A percentile compares a stretch with the other conserved stretches of the same genome.
Evolutionary conservation across 805 yeast genomes (phyloP).

Genomic region (Priceomyces carsonii): DNA sequence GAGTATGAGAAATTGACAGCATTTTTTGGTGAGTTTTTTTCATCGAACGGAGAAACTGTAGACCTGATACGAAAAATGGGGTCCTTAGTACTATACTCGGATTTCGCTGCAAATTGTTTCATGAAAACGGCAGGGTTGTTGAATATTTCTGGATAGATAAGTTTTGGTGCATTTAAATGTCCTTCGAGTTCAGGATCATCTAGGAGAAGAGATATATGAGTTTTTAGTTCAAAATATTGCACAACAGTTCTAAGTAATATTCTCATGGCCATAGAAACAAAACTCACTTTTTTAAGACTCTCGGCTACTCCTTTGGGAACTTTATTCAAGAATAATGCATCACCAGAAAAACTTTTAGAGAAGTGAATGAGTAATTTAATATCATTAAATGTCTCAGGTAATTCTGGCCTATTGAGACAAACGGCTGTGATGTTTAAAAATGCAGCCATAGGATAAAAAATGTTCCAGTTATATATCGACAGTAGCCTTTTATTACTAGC

Average conservation of each 20-base stretch:
- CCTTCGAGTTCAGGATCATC: conserved; percentile 14
- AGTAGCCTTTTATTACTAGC: conserved; percentile 19
- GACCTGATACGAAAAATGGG: too few species aligned
- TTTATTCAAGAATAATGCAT: too few species aligned
- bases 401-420: conserved; percentile 30
- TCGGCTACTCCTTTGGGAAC: too few species aligned
- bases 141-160: conserved; percentile 18
- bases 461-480: conserved; percentile 30
- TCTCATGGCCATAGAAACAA: conserved; percentile 13
- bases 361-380: conserved; percentile 31
- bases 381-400: conserved; percentile 27
- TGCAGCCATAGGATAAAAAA: conserved; percentile 34
- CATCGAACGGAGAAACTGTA: conserved; percentile 3
- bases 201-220: conserved; percentile 12
- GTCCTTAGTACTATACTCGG: too few species aligned
- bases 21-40: not conserved
- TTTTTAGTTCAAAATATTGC: conserved; percentile 17
- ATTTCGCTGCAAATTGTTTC: too few species aligned
- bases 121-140: conserved; percentile 7
- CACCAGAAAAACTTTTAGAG: too few species aligned
- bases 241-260: conserved; percentile 21
- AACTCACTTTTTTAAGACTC: not conserved
- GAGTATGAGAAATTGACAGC: not conserved
- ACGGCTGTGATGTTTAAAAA: conserved; percentile 27
- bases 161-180: conserved; percentile 17